Percentiles rank a stretch among this genome's conserved stretches.
phyloP scores from a whole-genome alignment of 257 asterid species.

The Solanum ossicruentum region DNA sequence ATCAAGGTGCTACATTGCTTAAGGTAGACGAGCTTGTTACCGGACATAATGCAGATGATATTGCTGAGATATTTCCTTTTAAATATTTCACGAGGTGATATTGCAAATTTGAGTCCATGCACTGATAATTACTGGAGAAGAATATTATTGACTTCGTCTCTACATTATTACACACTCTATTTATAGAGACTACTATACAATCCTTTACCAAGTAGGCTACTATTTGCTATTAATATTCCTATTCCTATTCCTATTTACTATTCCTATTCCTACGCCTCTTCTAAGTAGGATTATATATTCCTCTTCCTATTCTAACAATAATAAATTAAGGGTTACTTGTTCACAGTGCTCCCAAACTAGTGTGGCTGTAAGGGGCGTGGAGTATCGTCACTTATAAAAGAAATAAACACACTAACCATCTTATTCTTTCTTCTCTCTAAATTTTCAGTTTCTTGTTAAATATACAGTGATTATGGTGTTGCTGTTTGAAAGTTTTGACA shows the following conservation, averaged over 20 bases:
- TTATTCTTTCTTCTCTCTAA: not conserved
- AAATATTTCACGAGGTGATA: constrained; percentile 91
- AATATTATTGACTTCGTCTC: not conserved
- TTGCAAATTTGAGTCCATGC: constrained; percentile 97
- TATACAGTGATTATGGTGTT: not conserved
- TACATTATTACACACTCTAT: too few relatives aligned
- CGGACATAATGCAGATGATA: constrained; percentile 97
- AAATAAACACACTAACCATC: not conserved
- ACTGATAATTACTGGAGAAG: constrained; percentile 92
- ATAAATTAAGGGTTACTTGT: not conserved
- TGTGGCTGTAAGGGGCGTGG: not conserved
- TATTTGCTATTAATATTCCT: too few relatives aligned
- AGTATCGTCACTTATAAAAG: not conserved
- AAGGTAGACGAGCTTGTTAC: constrained; percentile 94
- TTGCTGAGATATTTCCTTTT: constrained; percentile 91
- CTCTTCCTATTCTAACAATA: not conserved
- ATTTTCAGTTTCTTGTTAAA: not conserved
- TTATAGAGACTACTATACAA: too few relatives aligned
- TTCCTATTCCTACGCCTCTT: too few relatives aligned
- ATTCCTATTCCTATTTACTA: too few relatives aligned
- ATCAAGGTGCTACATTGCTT: constrained; percentile 90
- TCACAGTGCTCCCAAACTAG: not conserved
- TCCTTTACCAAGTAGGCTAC: too few relatives aligned
- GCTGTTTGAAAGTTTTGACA: not conserved
- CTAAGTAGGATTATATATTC: too few relatives aligned